Conservation (phyloP, 495 filamentous ascomycete species). For the Podospora didyma region DNA sequence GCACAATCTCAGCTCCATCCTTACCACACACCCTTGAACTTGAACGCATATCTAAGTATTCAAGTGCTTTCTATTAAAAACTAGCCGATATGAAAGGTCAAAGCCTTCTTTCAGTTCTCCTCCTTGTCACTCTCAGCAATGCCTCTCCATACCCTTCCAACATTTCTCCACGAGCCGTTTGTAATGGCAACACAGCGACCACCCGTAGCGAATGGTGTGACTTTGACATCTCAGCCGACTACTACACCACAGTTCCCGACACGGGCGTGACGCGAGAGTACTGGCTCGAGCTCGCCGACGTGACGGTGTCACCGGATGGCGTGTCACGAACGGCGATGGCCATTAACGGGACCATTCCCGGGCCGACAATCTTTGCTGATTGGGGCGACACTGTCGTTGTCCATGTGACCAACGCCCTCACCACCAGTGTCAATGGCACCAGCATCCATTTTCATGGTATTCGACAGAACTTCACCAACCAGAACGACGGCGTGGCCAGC, state of each 20-base stretch:
- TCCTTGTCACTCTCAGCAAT: too few species aligned
- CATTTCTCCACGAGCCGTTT: too few species aligned
- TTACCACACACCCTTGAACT: too few species aligned
- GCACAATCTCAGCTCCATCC: too few species aligned
- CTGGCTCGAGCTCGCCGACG: constrained; percentile 22
- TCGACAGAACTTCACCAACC: constrained; percentile 30
- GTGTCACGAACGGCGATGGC: constrained; percentile 47
- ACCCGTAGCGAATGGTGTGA: constrained; percentile 15
- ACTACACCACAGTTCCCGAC: constrained; percentile 15
- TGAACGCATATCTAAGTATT: too few species aligned
- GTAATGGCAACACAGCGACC: neutral
- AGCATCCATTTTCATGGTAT: constrained; percentile 37
- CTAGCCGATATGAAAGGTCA: too few species aligned
- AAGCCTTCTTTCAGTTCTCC: too few species aligned
- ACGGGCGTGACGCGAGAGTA: constrained; percentile 9
- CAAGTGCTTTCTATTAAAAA: too few species aligned
- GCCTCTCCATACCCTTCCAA: too few species aligned
- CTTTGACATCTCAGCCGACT: constrained; percentile 17
- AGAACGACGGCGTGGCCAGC: constrained; percentile 43
- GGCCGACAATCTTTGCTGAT: constrained; percentile 48
- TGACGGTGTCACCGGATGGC: constrained; percentile 44
- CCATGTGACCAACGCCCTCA: constrained; percentile 33
- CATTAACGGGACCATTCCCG: constrained; percentile 52
- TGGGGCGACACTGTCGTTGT: constrained; percentile 55
- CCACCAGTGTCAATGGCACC: constrained; percentile 26